These are phyloP conservation scores for Lignosus rhinocerotis DNA, from an alignment of 1,284 basidiomycete species.

Conservation along the genomic window DNA sequence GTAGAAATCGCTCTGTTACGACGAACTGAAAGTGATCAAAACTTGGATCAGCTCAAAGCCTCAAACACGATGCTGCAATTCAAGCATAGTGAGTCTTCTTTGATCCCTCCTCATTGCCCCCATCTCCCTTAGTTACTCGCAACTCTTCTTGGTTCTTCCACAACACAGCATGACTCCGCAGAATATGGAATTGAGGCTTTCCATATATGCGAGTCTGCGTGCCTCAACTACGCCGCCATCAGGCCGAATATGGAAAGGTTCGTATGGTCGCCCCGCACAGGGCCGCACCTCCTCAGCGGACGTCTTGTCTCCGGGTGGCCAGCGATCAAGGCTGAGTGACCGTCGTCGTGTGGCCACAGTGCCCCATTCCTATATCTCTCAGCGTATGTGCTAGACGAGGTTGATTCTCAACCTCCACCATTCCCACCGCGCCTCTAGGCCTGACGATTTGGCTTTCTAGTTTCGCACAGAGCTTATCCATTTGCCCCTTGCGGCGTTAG, in stretches of 20 bases:
- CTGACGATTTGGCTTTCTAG: constrained; percentile 12
- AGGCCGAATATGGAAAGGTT: constrained; percentile 15
- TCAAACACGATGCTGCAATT: no score
- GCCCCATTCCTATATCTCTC: neutral
- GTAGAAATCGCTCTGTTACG: no score
- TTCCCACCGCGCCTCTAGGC: neutral
- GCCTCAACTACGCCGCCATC: constrained; percentile 22
- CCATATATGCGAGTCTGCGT: constrained; percentile 11
- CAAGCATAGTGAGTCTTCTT: no score
- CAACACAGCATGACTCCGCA: neutral
- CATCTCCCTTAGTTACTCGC: neutral
- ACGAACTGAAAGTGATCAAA: no score
- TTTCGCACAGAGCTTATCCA: neutral
- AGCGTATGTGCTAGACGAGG: neutral
- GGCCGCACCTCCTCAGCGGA: neutral
- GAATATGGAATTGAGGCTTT: constrained; percentile 1
- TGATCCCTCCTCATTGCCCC: no score
- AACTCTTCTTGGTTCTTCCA: neutral
- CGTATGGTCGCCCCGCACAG: constrained; percentile 3
- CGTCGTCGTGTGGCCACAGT: neutral
- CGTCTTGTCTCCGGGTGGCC: constrained; percentile 4
- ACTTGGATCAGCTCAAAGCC: no score
- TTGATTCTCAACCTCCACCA: neutral
- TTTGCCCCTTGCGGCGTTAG: constrained; percentile 8
- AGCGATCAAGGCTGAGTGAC: neutral